Base-by-base conservation (phyloP, 2,329 filamentous ascomycete genomes). In the Lasiodiplodia sp. region DNA sequence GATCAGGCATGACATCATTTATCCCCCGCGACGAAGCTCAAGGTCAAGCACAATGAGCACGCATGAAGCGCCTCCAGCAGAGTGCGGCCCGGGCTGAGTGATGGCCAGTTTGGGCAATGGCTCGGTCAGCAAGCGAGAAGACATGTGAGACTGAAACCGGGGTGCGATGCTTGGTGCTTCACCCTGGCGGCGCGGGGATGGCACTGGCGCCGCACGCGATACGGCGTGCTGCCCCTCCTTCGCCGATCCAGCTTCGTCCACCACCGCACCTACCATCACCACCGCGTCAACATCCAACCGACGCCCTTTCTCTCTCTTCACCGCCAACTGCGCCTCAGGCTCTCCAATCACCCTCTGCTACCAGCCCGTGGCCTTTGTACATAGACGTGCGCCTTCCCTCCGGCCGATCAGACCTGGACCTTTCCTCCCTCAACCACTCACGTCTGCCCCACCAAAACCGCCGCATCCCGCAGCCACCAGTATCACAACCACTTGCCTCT, bases 81-180 rank as follows among this genome's bases (percentile, higher is more conserved):
- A 49, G 16, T 11, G 57, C 38, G 28, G 7, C 10, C 23, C 12
- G 57, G 31, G 31, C 31, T 34, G 21, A n/a, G 38, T 31, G 47
- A 57, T 3, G 34, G 31, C 55, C 55, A 10, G 34, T 34, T n/a
- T 38, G n/a, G 18, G 23, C 31, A 38, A 31, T 38, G 44, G 21
- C 6, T 8, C 11, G 21, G n/a, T 34, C 28, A 21, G 31, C 60
- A 64, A 38, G 60, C 60, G 60, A 52, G 44, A 21, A 47, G 44
- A 11, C 31, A 52, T 64, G 60, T 64, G 60, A 64, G 60, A 52
- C 60, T 64, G 60, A 64, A 64, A 64, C 60, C 60, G 47, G 60
- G 60, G 60, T 52, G 60, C 60, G 44, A 64, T 64, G 60, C 60
- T 38, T 23, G 18, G 47, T 64, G 60, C 60, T 64, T 64, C 60